Conservation (phyloP, 495 filamentous ascomycete species). For the Chaetomidium leptoderma region DNA sequence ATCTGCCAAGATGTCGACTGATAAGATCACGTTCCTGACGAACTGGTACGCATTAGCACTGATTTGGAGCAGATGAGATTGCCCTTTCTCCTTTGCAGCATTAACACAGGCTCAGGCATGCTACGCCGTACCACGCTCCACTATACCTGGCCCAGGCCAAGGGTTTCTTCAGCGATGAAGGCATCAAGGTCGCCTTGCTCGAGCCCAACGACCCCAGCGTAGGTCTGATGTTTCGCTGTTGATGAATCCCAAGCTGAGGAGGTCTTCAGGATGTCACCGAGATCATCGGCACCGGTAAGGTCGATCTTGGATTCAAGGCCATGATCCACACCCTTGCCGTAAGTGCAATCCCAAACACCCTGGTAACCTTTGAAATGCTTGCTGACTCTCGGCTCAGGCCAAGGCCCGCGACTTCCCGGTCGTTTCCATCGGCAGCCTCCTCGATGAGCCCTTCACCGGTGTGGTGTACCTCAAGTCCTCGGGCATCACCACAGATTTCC, state of each 20-base stretch:
- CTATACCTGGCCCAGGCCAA: constrained; percentile 66
- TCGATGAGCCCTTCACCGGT: constrained; percentile 70
- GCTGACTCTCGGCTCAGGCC: constrained; percentile 41
- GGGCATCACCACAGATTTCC: constrained; percentile 62
- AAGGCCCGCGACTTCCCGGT: constrained; percentile 68
- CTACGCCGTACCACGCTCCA: constrained; percentile 68
- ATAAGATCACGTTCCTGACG: constrained; percentile 71
- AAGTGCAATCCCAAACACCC: constrained; percentile 15
- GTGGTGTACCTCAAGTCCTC: constrained; percentile 65
- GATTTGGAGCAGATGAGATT: not conserved
- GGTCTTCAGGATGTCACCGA: constrained; percentile 57
- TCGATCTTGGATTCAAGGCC: constrained; percentile 70
- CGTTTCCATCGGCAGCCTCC: constrained; percentile 60
- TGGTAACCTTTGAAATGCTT: not conserved
- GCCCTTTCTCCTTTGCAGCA: not conserved
- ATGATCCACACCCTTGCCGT: constrained; percentile 71
- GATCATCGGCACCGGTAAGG: constrained; percentile 65
- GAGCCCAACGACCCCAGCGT: constrained; percentile 66
- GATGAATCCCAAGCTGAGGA: not conserved
- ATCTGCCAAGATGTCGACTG: constrained; percentile 59
- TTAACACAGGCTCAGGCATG: constrained; percentile 49
- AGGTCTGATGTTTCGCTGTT: constrained; percentile 21
- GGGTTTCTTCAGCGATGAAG: constrained; percentile 66
- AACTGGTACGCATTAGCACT: constrained; percentile 53
- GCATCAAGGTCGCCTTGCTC: constrained; percentile 64